These are phyloP conservation scores for Verticillium alfalfae DNA, from an alignment of 2,329 filamentous ascomycete species.

Conservation along the genomic window DNA sequence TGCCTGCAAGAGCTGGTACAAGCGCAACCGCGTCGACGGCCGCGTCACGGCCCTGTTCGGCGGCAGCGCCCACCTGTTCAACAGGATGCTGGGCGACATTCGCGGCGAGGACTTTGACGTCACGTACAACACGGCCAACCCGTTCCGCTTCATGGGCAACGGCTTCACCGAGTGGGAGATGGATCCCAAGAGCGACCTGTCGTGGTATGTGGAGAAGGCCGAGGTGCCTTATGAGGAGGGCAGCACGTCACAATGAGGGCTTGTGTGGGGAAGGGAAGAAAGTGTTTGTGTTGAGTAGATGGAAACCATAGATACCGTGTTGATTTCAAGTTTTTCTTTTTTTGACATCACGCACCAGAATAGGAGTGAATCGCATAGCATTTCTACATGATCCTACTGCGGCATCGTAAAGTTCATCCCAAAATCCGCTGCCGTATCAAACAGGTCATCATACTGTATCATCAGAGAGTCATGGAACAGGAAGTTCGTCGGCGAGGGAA, in stretches of 20 bases:
- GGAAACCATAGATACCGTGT: too few relatives aligned
- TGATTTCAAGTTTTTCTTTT: too few relatives aligned
- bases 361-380: too few relatives aligned
- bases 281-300: too few relatives aligned
- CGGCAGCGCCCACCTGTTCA: slow-evolving; percentile 33
- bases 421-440: slow-evolving; percentile 6
- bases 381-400: too few relatives aligned
- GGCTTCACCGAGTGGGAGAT: slow-evolving; percentile 31
- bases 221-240: neutral
- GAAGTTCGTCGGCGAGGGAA: slow-evolving; percentile 12
- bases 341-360: too few relatives aligned
- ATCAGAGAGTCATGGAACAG: slow-evolving; percentile 16
- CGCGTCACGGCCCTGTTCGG: slow-evolving; percentile 37
- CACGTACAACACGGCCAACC: slow-evolving; percentile 28
- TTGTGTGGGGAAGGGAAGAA: too few relatives aligned
- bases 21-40: slow-evolving; percentile 34
- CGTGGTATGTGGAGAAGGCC: slow-evolving; percentile 17
- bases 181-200: slow-evolving; percentile 20
- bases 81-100: slow-evolving; percentile 27
- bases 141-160: slow-evolving; percentile 44
- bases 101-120: slow-evolving; percentile 43
- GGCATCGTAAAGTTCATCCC: neutral
- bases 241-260: too few relatives aligned
- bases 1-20: slow-evolving; percentile 41
- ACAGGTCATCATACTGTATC: slow-evolving; percentile 16